Conservation (phyloP, 768 basidiomycete genomes). For the Harrya chromipes region DNA sequence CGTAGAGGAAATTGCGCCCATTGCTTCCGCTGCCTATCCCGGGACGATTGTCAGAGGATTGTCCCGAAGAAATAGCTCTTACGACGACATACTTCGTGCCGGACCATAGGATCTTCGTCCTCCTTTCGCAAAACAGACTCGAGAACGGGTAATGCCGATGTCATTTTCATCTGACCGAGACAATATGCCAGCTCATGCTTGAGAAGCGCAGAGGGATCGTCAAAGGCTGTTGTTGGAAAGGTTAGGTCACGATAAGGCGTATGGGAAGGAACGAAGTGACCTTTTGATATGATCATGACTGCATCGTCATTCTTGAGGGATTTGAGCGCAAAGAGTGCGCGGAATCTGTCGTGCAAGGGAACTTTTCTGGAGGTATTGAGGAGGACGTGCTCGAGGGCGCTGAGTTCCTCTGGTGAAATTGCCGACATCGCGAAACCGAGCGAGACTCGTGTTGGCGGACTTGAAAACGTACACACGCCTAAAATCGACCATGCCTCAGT, state of each 20-base stretch:
- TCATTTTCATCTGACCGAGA: conserved; percentile 83
- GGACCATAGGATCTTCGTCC: conserved; percentile 89
- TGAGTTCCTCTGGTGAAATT: conserved; percentile 53
- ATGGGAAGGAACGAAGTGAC: conserved; percentile 37
- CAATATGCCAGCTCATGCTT: conserved; percentile 99
- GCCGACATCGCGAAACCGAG: conserved; percentile 26
- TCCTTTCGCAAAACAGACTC: conserved; percentile 69
- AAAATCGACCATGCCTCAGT: conserved; percentile 67
- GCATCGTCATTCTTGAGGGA: conserved; percentile 75
- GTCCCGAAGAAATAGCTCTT: neutral
- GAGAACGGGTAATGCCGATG: conserved; percentile 72
- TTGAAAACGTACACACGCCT: conserved; percentile 36
- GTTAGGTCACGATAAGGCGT: conserved; percentile 1
- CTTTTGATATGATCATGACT: conserved; percentile 81
- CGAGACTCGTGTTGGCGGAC: conserved; percentile 43
- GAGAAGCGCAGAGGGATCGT: conserved; percentile 82
- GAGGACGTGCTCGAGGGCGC: conserved; percentile 66
- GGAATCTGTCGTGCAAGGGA: conserved; percentile 82
- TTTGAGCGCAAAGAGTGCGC: conserved; percentile 91
- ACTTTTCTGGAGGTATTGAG: conserved; percentile 73
- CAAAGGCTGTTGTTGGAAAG: conserved; percentile 55
- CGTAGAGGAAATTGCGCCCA: conserved; percentile 84
- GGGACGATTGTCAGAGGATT: conserved; percentile 11
- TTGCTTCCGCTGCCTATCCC: conserved; percentile 91
- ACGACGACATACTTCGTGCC: conserved; percentile 74